These are phyloP conservation scores for Hypomontagnella monticulosa DNA, from an alignment of 495 filamentous ascomycete species.

Conservation along the genomic window DNA sequence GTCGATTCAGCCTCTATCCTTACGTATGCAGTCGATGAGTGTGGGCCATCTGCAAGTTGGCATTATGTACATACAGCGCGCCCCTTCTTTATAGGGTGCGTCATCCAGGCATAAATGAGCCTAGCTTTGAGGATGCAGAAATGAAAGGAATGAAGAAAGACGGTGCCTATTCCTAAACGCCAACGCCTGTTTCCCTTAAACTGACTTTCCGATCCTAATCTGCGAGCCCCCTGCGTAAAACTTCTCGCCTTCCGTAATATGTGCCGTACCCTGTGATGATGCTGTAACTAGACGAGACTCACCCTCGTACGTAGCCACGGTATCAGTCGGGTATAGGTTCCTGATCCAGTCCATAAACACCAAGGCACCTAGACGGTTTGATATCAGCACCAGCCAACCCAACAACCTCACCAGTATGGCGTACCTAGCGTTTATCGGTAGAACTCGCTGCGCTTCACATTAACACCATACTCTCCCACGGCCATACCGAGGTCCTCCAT, in stretches of 20 bases:
- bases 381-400: too few species aligned
- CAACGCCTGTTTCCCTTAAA: conserved; percentile 18
- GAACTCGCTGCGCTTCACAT: conserved; percentile 95
- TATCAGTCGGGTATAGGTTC: background rate
- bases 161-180: conserved; percentile 25
- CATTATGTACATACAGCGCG: background rate
- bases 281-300: too few species aligned
- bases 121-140: background rate
- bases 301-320: too few species aligned
- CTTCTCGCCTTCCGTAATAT: background rate
- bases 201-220: conserved; percentile 6
- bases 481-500: conserved; percentile 99
- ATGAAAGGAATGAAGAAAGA: background rate
- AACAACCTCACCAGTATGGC: background rate
- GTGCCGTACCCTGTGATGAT: too few species aligned
- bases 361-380: too few species aligned
- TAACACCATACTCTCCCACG: conserved; percentile 95
- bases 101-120: background rate
- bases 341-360: background rate
- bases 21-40: background rate
- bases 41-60: too few species aligned
- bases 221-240: background rate
- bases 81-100: background rate
- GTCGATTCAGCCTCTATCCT: background rate
- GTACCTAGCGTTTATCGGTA: conserved; percentile 71